Conservation (phyloP, 225 moss, liverwort and hornwort genomes). For the Physcomitrium patens region DNA sequence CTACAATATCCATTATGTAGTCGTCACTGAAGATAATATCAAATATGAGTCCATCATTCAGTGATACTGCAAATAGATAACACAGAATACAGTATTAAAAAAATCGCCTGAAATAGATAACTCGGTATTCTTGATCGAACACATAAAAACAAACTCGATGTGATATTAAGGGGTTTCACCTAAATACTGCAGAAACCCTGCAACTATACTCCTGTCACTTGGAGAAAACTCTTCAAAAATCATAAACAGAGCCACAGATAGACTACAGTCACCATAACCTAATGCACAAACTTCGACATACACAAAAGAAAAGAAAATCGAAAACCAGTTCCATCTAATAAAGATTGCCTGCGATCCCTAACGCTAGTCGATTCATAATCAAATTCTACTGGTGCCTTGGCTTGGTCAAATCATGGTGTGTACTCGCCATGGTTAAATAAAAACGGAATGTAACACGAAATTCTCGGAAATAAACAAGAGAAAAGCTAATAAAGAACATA, state of each 20-base stretch:
- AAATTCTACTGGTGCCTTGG: slow-evolving; percentile 22
- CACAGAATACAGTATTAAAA: slow-evolving; percentile 21
- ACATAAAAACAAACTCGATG: neutral
- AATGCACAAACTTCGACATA: slow-evolving; percentile 4
- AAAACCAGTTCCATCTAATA: slow-evolving; percentile 1
- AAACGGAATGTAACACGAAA: neutral
- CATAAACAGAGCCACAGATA: slow-evolving; percentile 11
- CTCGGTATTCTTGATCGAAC: slow-evolving; percentile 3
- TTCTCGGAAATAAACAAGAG: slow-evolving; percentile 1
- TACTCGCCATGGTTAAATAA: slow-evolving; percentile 16
- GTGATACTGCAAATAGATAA: slow-evolving; percentile 70
- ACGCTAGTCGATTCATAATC: slow-evolving; percentile 14
- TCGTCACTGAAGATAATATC: slow-evolving; percentile 94
- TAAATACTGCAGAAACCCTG: slow-evolving; percentile 3
- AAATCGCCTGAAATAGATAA: neutral
- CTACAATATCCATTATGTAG: slow-evolving; percentile 94
- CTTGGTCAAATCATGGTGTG: slow-evolving; percentile 28
- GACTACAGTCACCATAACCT: slow-evolving; percentile 1
- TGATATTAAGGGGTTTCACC: slow-evolving; percentile 10
- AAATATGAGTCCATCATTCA: slow-evolving; percentile 90
- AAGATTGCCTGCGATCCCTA: slow-evolving; percentile 17
- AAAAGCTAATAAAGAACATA: slow-evolving; percentile 11
- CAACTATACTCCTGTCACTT: neutral
- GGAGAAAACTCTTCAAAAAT: slow-evolving; percentile 1
- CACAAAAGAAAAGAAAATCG: slow-evolving; percentile 18